Conservation (phyloP, 1,139 yeast species). For the Geotrichum siamense region DNA sequence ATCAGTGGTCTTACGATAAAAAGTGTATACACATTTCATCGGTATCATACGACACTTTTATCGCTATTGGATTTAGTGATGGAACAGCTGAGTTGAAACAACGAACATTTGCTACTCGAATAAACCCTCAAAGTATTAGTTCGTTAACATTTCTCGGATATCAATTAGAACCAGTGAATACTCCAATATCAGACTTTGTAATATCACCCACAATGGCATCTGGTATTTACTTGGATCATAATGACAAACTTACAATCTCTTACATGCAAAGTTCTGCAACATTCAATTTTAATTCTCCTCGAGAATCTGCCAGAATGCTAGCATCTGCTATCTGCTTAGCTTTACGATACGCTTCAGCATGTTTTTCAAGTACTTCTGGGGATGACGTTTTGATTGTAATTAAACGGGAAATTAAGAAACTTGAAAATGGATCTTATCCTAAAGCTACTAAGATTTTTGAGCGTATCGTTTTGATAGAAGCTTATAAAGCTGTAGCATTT, state of each 20-base stretch:
- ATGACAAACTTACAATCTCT: constrained; percentile 21
- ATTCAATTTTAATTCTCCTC: constrained; percentile 9
- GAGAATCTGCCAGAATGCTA: constrained; percentile 16
- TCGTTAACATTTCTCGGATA: constrained; percentile 56
- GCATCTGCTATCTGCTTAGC: constrained; percentile 54
- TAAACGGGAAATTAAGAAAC: constrained; percentile 32
- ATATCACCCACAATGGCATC: constrained; percentile 57
- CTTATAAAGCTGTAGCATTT: constrained; percentile 63
- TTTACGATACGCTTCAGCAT: constrained; percentile 56
- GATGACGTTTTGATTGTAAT: constrained; percentile 61
- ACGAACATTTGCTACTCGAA: constrained; percentile 19
- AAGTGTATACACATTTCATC: constrained; percentile 20
- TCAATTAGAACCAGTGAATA: constrained; percentile 37
- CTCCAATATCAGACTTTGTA: constrained; percentile 39
- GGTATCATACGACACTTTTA: constrained; percentile 24
- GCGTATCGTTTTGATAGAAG: constrained; percentile 47
- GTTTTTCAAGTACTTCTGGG: constrained; percentile 54
- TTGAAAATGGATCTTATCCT: constrained; percentile 14
- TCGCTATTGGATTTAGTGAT: constrained; percentile 21
- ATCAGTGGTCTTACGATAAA: constrained; percentile 9
- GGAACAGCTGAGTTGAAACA: constrained; percentile 24
- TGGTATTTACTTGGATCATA: constrained; percentile 35
- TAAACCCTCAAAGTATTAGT: constrained; percentile 32
- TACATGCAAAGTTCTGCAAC: constrained; percentile 18
- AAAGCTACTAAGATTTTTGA: constrained; percentile 21